Evolutionary conservation across 768 basidiomycete genomes (phyloP).

Genomic region (Tylopilus intermedius): DNA sequence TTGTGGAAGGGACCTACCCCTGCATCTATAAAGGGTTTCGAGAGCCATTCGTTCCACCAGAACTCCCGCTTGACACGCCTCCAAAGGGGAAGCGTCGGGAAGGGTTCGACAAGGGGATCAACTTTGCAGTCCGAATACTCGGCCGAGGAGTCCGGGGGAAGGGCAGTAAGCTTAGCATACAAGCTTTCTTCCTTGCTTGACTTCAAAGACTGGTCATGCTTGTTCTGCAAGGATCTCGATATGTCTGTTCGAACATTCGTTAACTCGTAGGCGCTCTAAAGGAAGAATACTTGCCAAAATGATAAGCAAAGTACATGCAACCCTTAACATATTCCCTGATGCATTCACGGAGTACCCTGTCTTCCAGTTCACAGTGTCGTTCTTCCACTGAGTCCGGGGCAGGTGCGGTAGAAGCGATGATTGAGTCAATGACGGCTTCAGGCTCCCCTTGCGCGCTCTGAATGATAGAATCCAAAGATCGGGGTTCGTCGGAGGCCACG

Average conservation of each 20-base stretch:
- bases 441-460: slow-evolving; percentile 45
- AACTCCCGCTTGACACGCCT: slow-evolving; percentile 83
- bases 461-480: slow-evolving; percentile 37
- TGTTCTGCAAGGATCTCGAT: slow-evolving; percentile 78
- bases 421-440: slow-evolving; percentile 48
- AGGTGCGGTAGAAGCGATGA: slow-evolving; percentile 58
- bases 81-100: slow-evolving; percentile 81
- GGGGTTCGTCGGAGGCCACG: slow-evolving; percentile 15
- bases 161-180: slow-evolving; percentile 55
- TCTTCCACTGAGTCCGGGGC: slow-evolving; percentile 61
- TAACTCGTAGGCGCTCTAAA: neutral
- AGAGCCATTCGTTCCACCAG: slow-evolving; percentile 95
- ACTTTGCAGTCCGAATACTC: slow-evolving; percentile 34
- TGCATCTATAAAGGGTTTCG: slow-evolving; percentile 79
- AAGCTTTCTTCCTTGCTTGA: slow-evolving; percentile 55
- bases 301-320: slow-evolving; percentile 87
- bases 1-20: slow-evolving; percentile 50
- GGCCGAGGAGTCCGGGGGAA: slow-evolving; percentile 31
- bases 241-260: slow-evolving; percentile 47
- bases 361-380: slow-evolving; percentile 70
- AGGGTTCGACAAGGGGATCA: slow-evolving; percentile 64
- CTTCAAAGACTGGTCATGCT: slow-evolving; percentile 60
- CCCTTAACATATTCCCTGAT: slow-evolving; percentile 75
- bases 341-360: slow-evolving; percentile 76
- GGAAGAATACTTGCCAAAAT: slow-evolving; percentile 55